Percentiles rank a stretch among this genome's conserved stretches.
Evolutionary conservation across 1,139 yeast genomes (phyloP).

Genomic region (Kodamaea ohmeri): DNA sequence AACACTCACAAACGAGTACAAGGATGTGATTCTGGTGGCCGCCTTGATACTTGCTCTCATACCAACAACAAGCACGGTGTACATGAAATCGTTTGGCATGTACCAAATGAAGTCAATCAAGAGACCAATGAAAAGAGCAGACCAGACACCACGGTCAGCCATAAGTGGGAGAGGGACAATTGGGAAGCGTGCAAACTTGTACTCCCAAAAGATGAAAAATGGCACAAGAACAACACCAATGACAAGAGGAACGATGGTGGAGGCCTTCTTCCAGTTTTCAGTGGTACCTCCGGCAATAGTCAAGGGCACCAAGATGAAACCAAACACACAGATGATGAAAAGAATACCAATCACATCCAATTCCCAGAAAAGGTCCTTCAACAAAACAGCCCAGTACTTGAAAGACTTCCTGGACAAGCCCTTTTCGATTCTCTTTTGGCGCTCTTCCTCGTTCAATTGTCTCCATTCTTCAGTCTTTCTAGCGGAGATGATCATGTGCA

Average conservation of each 20-base stretch:
- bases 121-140: conserved; percentile 51
- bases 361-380: conserved; percentile 41
- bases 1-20: conserved; percentile 64
- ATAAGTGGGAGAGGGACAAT: conserved; percentile 55
- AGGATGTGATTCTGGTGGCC: conserved; percentile 63
- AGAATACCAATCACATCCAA: conserved; percentile 55
- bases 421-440: conserved; percentile 4
- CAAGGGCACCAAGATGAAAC: conserved; percentile 54
- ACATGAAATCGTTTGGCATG: conserved; percentile 68
- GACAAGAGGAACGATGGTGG: conserved; percentile 61
- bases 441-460: conserved; percentile 22
- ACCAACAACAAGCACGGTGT: conserved; percentile 61
- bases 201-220: conserved; percentile 54
- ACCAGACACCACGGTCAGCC: conserved; percentile 61
- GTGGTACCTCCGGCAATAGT: conserved; percentile 57
- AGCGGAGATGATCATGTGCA: conserved; percentile 59
- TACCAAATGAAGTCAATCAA: conserved; percentile 58
- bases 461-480: conserved; percentile 46
- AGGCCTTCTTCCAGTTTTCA: conserved; percentile 49
- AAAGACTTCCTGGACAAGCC: conserved; percentile 4
- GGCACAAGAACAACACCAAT: conserved; percentile 61
- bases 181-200: conserved; percentile 49
- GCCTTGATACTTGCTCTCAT: conserved; percentile 55
- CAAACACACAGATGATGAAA: conserved; percentile 48
- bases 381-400: conserved; percentile 3